Base-by-base conservation (phyloP, 805 yeast genomes). In the Yamadazyma akitaensis region DNA sequence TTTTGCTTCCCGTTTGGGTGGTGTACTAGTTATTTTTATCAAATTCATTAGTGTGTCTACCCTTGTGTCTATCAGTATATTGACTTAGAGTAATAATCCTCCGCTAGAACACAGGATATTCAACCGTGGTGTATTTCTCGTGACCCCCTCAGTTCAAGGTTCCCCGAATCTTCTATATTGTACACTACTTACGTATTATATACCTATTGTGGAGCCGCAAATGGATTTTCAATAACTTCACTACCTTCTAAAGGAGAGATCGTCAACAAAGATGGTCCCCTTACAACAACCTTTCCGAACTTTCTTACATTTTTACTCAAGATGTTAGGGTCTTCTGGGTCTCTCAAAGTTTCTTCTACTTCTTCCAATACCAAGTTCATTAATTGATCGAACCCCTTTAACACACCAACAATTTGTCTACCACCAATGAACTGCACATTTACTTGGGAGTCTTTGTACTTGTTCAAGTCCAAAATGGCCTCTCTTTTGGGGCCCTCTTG, bases 391-490 rank as follows among this genome's bases (percentile, higher is more conserved):
- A 75, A 85, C 6, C 98, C 97, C 56, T 87, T 88, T 56, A 92
- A 76, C 0, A 72, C 69, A 31, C 99, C 99, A 14, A 74, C 73
- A n/a, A 86, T 81, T 55, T 83, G 82, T 60, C 97, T 80, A 6
- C 96, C 97, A 11, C 96, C 96, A 54, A 83, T 77, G 61, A 94
- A 81, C 57, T 86, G 84, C 44, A 91, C 92, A 56, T 84, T 77
- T 35, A 92, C 81, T 54, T 75, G 65, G 55, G 84, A 75, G 61
- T 88, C 95, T 57, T 80, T 80, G 62, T 86, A 88, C 59, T 81
- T 85, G 51, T 83, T 79, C 49, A 94, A 72, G 63, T 91, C 90
- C 46, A 89, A 72, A 49, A 91, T 88, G 18, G 96, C 95, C 52
- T 91, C 97, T 66, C 89, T 85, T 71, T 86, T 87, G 32, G 97